Evolutionary conservation across 1,139 yeast species (phyloP), one percentile per base, ranked within the genome.

Genomic region (Geotrichum citri-aurantii): DNA sequence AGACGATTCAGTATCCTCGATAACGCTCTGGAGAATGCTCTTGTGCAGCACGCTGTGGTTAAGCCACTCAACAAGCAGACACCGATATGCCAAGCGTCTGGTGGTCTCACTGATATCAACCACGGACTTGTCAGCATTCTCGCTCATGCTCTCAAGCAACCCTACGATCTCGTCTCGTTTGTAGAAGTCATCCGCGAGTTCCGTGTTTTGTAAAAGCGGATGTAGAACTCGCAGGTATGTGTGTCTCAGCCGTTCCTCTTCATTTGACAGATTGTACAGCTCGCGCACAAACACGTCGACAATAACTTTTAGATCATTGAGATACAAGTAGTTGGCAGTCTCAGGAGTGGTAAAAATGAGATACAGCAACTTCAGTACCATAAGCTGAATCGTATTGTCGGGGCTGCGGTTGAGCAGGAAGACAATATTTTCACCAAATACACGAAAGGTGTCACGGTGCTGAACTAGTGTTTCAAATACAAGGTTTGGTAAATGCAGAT

Each of bases 271-370:
- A 68, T 91, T 84, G 64, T 82, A 81, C 59, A 92, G 76, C 70
- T 92, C 97, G 59, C 98, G 76, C 3, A 91, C 79, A 56, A 92
- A 78, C 8, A 93, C 91, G 65, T 91, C 97, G n/a, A 88, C 84
- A 61, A 93, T 79, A 5, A 93, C 95, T 66, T 86, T 84, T 60
- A 92, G 74, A 70, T 93, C 99, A 24, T 93, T 93, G 62, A 88
- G 77, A 69, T 93, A 93, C 57, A 88, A 81, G 62, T 85, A 79
- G 57, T 86, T 88, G 48, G 83, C 76, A 0, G 93, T 84, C 55
- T 76, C 75, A 0, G 84, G 78, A 12, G 87, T 82, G 2, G 93
- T 85, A 72, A 92, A 84, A 0, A 91, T 80, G 60, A 88, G 73
- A 70, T 88, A 90, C 14, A 92, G 74, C 59, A 90, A 78, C 71